Conservation (phyloP, 495 filamentous ascomycete species). For the Viridothelium virens region DNA sequence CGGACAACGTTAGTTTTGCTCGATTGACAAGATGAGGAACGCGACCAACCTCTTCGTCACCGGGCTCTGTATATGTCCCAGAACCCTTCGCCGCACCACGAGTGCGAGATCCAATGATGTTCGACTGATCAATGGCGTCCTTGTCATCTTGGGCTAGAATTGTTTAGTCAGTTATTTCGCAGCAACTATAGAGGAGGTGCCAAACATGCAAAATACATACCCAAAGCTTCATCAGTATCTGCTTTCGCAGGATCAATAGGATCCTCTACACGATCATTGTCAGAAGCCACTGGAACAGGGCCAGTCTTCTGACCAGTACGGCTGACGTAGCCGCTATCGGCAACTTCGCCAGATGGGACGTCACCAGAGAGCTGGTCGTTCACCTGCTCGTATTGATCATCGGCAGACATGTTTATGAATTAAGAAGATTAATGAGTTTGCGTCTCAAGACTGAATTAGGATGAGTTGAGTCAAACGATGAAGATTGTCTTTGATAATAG, state of each 20-base stretch:
- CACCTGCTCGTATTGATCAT: conserved; percentile 26
- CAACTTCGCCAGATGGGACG: conserved; percentile 25
- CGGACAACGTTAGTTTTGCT: conserved; percentile 13
- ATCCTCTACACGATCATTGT: conserved; percentile 44
- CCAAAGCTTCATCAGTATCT: conserved; percentile 45
- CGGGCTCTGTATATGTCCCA: conserved; percentile 46
- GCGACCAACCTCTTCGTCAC: conserved; percentile 41
- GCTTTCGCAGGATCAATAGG: conserved; percentile 38
- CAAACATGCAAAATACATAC: conserved; percentile 33
- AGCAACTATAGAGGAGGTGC: neutral
- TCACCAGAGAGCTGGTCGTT: conserved; percentile 24
- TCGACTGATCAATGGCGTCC: conserved; percentile 46
- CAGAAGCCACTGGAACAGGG: conserved; percentile 47
- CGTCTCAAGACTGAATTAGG: neutral
- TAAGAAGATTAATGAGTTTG: neutral
- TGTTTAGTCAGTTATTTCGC: neutral
- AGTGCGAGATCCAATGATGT: conserved; percentile 44
- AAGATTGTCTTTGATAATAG: neutral
- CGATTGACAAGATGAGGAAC: conserved; percentile 17
- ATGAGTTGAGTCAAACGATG: neutral
- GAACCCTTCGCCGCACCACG: conserved; percentile 39
- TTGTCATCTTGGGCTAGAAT: conserved; percentile 43
- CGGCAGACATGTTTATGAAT: conserved; percentile 10
- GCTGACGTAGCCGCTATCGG: conserved; percentile 37
- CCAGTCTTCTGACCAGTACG: conserved; percentile 38